Percentiles rank a stretch among this genome's conserved stretches.
Evolutionary conservation across 805 yeast species (phyloP).

Genomic region (Candida nemodendra): DNA sequence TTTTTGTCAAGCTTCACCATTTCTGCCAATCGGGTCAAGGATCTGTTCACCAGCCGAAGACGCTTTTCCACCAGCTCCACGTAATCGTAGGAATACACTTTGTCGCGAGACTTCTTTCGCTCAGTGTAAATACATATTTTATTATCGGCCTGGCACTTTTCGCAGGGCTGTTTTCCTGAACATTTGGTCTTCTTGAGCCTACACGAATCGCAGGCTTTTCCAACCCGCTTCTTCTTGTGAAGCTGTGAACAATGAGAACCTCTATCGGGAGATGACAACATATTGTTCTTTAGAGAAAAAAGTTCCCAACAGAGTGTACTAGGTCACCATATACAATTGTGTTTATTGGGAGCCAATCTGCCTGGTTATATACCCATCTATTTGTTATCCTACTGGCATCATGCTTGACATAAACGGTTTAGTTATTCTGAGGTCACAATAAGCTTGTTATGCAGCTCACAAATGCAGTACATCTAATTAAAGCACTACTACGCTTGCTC

Average conservation of each 20-base stretch:
- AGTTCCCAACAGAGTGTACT: too few species aligned
- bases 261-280: slow-evolving; percentile 2
- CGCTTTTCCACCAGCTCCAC: slow-evolving; percentile 63
- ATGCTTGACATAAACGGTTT: too few species aligned
- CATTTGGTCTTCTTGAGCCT: slow-evolving; percentile 63
- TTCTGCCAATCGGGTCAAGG: slow-evolving; percentile 43
- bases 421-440: too few species aligned
- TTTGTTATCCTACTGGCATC: too few species aligned
- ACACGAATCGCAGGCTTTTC: slow-evolving; percentile 65
- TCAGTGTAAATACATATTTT: slow-evolving; percentile 60
- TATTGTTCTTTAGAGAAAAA: too few species aligned
- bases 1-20: slow-evolving; percentile 22
- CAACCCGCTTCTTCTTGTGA: slow-evolving; percentile 50
- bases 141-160: slow-evolving; percentile 53
- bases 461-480: too few species aligned
- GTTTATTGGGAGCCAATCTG: too few species aligned
- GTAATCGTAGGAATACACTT: slow-evolving; percentile 56
- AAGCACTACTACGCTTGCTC: too few species aligned
- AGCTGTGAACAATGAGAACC: slow-evolving; percentile 9
- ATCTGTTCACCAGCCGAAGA: slow-evolving; percentile 48
- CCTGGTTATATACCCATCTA: too few species aligned
- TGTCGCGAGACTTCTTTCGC: slow-evolving; percentile 52
- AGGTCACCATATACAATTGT: too few species aligned
- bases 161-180: slow-evolving; percentile 61
- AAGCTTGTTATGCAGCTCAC: too few species aligned